Percentiles rank a stretch among this genome's conserved stretches.
Conservation (phyloP, 2,329 filamentous ascomycete species). For the Fusarium keratoplasticum region DNA sequence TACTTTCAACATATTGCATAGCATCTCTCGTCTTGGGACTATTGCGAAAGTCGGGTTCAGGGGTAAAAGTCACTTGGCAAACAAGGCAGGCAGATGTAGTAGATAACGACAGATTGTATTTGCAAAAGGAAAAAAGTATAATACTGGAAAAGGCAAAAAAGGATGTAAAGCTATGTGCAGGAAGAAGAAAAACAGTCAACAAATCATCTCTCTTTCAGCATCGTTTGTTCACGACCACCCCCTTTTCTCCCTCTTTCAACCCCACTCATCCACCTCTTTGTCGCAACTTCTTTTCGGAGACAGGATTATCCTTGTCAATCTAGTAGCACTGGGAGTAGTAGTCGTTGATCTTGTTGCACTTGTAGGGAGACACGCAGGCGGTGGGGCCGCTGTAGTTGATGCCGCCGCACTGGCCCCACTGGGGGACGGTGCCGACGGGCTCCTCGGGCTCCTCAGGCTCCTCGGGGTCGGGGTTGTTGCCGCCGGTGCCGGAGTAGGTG, state of each 20-base stretch:
- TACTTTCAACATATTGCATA: too few relatives aligned
- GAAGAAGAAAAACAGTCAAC: conserved; percentile 25
- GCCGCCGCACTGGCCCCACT: conserved; percentile 25
- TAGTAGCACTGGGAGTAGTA: conserved; percentile 42
- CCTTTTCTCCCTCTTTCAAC: background rate
- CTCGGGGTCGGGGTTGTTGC: background rate
- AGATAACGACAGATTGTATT: conserved; percentile 35
- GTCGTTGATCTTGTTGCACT: conserved; percentile 28
- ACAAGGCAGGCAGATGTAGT: background rate
- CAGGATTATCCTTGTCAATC: background rate
- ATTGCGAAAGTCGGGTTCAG: background rate
- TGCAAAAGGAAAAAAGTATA: conserved; percentile 16
- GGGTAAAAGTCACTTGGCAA: background rate
- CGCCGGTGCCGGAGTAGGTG: conserved; percentile 53
- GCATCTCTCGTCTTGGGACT: background rate
- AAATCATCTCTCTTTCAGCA: conserved; percentile 13
- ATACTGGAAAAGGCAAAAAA: conserved; percentile 23
- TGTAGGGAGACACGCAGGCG: conserved; percentile 9
- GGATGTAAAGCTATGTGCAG: conserved; percentile 16
- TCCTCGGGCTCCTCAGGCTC: conserved; percentile 23
- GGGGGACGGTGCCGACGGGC: conserved; percentile 29
- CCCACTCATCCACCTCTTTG: background rate
- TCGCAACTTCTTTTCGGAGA: background rate
- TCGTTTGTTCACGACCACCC: background rate
- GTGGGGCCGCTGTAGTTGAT: conserved; percentile 21